A percentile compares a stretch with the other conserved stretches of the same genome.
Evolutionary conservation across 495 filamentous ascomycete genomes (phyloP).

Genomic region (Lophiotrema nucula): DNA sequence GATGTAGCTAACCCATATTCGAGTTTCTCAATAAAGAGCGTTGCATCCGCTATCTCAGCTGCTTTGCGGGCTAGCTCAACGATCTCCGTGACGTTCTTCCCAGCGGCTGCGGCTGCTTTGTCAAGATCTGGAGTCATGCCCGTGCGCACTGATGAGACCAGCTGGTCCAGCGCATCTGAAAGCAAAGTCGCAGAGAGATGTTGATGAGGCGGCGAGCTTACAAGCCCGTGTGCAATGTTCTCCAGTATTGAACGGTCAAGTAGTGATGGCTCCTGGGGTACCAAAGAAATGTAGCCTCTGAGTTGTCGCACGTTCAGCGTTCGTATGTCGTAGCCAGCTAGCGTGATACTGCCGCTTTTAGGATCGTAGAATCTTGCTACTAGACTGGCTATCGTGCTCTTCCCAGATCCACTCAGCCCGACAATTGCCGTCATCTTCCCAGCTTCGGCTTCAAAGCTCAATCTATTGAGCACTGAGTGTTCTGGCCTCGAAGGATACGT

Average conservation of each 20-base stretch:
- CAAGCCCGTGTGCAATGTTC: slow-evolving; percentile 64
- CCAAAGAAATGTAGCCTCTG: slow-evolving; percentile 70
- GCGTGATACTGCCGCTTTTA: slow-evolving; percentile 19
- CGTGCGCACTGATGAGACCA: slow-evolving; percentile 41
- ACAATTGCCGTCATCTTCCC: slow-evolving; percentile 38
- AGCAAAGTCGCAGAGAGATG: slow-evolving; percentile 44
- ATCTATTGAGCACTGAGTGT: slow-evolving; percentile 22
- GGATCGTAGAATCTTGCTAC: slow-evolving; percentile 38
- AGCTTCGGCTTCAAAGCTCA: slow-evolving; percentile 32
- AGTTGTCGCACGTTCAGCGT: slow-evolving; percentile 47
- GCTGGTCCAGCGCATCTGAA: slow-evolving; percentile 36
- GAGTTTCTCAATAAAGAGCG: slow-evolving; percentile 33
- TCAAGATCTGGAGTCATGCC: slow-evolving; percentile 44
- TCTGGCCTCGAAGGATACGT: slow-evolving; percentile 34
- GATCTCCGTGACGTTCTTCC: slow-evolving; percentile 43
- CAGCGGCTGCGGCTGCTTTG: slow-evolving; percentile 38
- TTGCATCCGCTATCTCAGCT: slow-evolving; percentile 44
- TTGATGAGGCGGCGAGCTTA: slow-evolving; percentile 54
- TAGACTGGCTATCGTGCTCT: slow-evolving; percentile 34
- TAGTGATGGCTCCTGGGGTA: slow-evolving; percentile 81
- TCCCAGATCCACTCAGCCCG: slow-evolving; percentile 38
- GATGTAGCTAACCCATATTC: slow-evolving; percentile 41
- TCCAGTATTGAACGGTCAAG: slow-evolving; percentile 83
- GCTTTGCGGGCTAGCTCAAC: slow-evolving; percentile 44
- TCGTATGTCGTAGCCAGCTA: slow-evolving; percentile 28